A percentile compares a stretch with the other conserved stretches of the same genome.
These are phyloP conservation scores for Tulasnella sp. DNA, from an alignment of 768 basidiomycete species.

Conservation along the genomic window DNA sequence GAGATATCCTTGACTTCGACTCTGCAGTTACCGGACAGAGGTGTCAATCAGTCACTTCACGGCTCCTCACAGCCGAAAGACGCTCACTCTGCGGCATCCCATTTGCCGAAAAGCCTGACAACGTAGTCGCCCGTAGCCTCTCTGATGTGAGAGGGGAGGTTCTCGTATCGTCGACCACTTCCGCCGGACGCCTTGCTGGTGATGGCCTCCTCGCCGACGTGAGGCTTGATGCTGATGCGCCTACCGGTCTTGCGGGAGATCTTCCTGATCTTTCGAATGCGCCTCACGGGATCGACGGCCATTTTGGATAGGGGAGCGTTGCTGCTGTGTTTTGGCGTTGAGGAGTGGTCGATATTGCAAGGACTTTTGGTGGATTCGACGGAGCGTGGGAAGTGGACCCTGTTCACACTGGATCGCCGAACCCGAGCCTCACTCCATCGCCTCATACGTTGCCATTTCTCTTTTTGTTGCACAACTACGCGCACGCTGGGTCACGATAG, in stretches of 20 bases:
- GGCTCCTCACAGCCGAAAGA: neutral
- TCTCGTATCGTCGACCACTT: constrained; percentile 27
- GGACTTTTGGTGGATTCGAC: constrained; percentile 13
- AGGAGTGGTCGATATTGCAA: neutral
- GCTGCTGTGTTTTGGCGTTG: neutral
- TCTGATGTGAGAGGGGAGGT: constrained; percentile 78
- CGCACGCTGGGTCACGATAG: neutral
- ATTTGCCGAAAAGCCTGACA: constrained; percentile 97
- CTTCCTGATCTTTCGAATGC: constrained; percentile 14
- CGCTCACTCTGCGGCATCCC: constrained; percentile 96
- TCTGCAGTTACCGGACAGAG: constrained; percentile 49
- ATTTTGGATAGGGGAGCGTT: neutral
- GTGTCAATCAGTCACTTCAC: neutral
- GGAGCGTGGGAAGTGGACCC: constrained; percentile 2
- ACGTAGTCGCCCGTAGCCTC: constrained; percentile 69
- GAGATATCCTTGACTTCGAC: constrained; percentile 99
- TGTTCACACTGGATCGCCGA: neutral
- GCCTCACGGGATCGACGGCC: constrained; percentile 3
- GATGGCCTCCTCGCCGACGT: constrained; percentile 1
- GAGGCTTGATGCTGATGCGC: constrained; percentile 10
- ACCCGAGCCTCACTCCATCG: neutral
- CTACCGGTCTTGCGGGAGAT: constrained; percentile 15
- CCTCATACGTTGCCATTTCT: neutral
- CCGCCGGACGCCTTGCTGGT: neutral
- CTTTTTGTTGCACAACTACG: neutral